These are phyloP conservation scores for Phytophthora crassamura DNA, from an alignment of 352 stramenopile species.

Conservation along the genomic window DNA sequence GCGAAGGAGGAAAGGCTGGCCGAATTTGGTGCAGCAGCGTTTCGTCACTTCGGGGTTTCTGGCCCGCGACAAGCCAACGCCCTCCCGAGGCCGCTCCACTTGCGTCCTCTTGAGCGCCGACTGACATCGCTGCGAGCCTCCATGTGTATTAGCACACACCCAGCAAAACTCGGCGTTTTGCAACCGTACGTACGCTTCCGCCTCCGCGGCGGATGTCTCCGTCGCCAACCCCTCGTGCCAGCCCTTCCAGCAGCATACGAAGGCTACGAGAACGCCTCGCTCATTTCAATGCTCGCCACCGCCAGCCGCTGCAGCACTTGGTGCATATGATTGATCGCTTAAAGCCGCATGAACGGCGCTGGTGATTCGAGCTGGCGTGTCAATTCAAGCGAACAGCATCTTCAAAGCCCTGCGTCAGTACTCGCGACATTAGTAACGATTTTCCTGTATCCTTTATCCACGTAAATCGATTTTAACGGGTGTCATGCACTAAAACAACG, in stretches of 20 bases:
- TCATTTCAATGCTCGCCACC: background rate
- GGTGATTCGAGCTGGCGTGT: background rate
- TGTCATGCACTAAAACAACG: background rate
- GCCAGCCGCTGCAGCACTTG: slow-evolving; percentile 7
- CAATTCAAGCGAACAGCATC: background rate
- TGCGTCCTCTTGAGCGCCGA: background rate
- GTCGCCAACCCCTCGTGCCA: background rate
- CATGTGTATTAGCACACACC: background rate
- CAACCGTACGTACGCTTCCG: slow-evolving; percentile 11
- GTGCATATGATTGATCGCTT: slow-evolving; percentile 7
- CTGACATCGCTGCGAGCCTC: background rate
- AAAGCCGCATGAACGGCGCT: background rate
- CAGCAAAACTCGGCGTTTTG: slow-evolving; percentile 3
- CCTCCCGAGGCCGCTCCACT: background rate
- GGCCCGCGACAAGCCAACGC: slow-evolving; percentile 1
- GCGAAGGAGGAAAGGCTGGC: slow-evolving; percentile 8
- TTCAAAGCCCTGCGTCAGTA: background rate
- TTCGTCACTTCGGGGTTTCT: slow-evolving; percentile 9
- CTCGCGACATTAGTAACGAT: background rate
- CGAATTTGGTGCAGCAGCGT: slow-evolving; percentile 14
- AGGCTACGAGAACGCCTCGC: background rate
- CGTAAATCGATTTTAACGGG: background rate
- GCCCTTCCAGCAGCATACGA: background rate
- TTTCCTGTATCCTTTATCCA: background rate
- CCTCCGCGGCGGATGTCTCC: slow-evolving; percentile 8